Percentiles rank a stretch among this genome's conserved stretches.
phyloP scores from a whole-genome alignment of 31 red algal genomes.

The Porphyra umbilicalis region DNA sequence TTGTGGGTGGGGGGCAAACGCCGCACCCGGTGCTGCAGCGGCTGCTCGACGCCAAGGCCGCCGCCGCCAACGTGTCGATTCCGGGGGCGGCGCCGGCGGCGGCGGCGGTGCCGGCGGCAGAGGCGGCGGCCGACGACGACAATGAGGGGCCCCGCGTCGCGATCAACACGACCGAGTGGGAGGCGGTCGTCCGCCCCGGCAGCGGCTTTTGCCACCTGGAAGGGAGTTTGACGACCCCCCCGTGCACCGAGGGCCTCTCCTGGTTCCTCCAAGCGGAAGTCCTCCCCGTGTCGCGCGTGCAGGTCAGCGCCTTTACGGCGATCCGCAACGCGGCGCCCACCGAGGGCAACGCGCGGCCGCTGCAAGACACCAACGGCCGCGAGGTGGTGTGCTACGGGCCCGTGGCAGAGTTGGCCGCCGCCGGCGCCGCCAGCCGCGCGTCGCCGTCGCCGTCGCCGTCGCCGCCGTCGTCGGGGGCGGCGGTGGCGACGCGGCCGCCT shows the following conservation, averaged over 20 bases:
- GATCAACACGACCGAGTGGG: not conserved
- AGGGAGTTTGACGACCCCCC: conserved; percentile 63
- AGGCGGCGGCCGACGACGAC: no score
- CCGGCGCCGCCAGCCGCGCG: not conserved
- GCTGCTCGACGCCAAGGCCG: not conserved
- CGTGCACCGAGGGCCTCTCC: conserved; percentile 56
- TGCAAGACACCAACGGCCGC: conserved; percentile 51
- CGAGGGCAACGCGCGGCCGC: conserved; percentile 55
- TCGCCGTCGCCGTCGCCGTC: not conserved
- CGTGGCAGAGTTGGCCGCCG: not conserved
- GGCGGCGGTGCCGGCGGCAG: no score
- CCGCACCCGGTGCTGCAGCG: not conserved
- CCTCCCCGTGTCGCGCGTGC: conserved; percentile 24
- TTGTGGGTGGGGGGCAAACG: not conserved
- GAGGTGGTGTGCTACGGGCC: conserved; percentile 42
- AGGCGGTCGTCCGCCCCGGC: conserved; percentile 13
- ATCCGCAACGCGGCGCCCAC: not conserved
- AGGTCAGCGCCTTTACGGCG: conserved; percentile 25
- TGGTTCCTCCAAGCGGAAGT: conserved; percentile 56
- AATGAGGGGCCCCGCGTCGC: no score
- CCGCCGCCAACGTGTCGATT: not conserved
- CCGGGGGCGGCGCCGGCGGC: no score
- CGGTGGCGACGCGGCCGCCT: conserved; percentile 24
- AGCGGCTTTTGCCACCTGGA: conserved; percentile 49
- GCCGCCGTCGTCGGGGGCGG: conserved; percentile 11